Percentiles rank a stretch among this genome's conserved stretches.
These are phyloP conservation scores for Sporothrix brasiliensis DNA, from an alignment of 2,329 filamentous ascomycete genomes.

Conservation along the genomic window DNA sequence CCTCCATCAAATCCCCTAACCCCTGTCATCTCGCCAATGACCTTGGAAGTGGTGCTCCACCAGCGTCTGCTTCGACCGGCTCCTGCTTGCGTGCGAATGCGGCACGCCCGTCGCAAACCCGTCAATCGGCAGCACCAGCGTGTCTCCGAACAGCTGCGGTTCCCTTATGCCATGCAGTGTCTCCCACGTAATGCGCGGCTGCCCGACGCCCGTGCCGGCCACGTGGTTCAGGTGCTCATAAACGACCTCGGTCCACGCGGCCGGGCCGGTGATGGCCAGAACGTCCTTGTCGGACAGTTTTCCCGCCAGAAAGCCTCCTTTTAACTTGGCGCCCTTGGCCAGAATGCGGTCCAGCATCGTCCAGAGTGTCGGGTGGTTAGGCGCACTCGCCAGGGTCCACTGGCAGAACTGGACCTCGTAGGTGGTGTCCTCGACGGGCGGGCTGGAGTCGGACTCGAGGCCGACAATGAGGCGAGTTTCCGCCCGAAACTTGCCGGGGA, in stretches of 20 bases:
- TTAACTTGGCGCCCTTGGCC: neutral
- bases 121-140: conserved; percentile 37
- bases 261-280: conserved; percentile 41
- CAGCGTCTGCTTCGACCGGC: conserved; percentile 22
- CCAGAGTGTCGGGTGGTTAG: conserved; percentile 42
- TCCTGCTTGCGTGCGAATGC: conserved; percentile 35
- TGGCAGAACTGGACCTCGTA: conserved; percentile 44
- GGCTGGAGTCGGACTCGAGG: conserved; percentile 42
- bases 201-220: conserved; percentile 33
- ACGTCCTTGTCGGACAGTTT: conserved; percentile 38
- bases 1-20: neutral
- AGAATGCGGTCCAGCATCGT: conserved; percentile 41
- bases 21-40: conserved; percentile 32
- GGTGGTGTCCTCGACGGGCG: conserved; percentile 38
- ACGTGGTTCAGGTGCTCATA: conserved; percentile 39
- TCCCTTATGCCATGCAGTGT: conserved; percentile 34
- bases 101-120: conserved; percentile 37
- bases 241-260: conserved; percentile 43
- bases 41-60: conserved; percentile 33
- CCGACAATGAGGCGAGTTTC: conserved; percentile 40
- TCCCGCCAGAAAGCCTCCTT: conserved; percentile 27
- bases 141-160: conserved; percentile 37
- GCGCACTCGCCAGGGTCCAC: conserved; percentile 44
- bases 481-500: conserved; percentile 36
- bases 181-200: conserved; percentile 32